Evolutionary conservation across 352 stramenopile genomes (phyloP).

Genomic region (Pythium pyrilobum): DNA sequence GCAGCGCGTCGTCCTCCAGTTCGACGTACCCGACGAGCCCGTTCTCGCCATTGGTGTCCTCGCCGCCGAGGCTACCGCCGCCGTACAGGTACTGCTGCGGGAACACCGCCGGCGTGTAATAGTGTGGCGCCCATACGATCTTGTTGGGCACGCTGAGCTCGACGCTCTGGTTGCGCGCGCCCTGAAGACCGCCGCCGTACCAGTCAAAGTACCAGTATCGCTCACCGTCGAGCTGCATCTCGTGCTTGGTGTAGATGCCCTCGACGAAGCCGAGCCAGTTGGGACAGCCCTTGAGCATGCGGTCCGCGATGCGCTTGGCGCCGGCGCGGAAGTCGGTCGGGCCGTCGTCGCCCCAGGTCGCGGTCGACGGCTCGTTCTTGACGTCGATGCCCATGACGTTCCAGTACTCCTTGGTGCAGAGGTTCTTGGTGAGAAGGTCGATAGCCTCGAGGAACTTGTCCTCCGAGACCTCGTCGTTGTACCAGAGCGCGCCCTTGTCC

Average conservation of each 20-base stretch:
- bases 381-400: constrained; percentile 76
- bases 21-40: constrained; percentile 46
- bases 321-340: constrained; percentile 50
- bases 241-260: constrained; percentile 48
- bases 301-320: constrained; percentile 57
- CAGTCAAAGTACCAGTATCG: constrained; percentile 69
- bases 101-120: constrained; percentile 71
- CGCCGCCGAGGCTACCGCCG: constrained; percentile 27
- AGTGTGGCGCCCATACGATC: constrained; percentile 76
- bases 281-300: constrained; percentile 70
- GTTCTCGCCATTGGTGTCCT: constrained; percentile 15
- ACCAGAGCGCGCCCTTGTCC: constrained; percentile 60
- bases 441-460: constrained; percentile 54
- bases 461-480: constrained; percentile 33
- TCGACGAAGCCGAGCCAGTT: constrained; percentile 79
- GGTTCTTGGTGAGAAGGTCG: constrained; percentile 37
- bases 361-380: constrained; percentile 67
- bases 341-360: constrained; percentile 50
- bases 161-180: constrained; percentile 35
- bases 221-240: constrained; percentile 36
- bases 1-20: constrained; percentile 45
- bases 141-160: constrained; percentile 63
- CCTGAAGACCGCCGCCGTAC: constrained; percentile 71
- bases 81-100: constrained; percentile 75
- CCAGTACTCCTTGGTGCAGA: constrained; percentile 68